Percentiles rank a stretch among this genome's conserved stretches.
Evolutionary conservation across 2,329 filamentous ascomycete species (phyloP).

Genomic region (Trichoderma atrobrunneum): DNA sequence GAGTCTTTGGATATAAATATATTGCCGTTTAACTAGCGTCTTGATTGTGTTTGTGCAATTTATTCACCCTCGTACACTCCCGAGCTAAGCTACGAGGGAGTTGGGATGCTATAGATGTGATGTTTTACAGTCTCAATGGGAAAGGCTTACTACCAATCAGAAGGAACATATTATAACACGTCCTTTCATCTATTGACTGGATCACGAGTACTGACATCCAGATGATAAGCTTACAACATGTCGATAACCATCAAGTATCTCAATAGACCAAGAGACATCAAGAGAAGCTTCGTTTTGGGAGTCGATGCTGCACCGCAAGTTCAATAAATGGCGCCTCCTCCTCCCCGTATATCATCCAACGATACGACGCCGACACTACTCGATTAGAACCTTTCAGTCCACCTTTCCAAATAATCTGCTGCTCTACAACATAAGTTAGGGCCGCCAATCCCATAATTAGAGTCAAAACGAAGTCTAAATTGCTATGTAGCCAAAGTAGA

Average conservation of each 20-base stretch:
- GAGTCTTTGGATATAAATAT: not conserved
- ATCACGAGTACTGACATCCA: not conserved
- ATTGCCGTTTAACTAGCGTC: not conserved
- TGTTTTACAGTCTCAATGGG: not conserved
- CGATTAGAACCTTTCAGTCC: not conserved
- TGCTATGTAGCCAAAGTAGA: not conserved
- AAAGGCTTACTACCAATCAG: not conserved
- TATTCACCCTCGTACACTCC: not conserved
- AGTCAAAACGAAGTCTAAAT: not conserved
- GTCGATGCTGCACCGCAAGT: not conserved
- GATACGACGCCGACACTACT: not conserved
- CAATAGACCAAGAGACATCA: not conserved
- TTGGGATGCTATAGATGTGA: not conserved
- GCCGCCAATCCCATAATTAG: not conserved
- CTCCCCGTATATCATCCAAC: not conserved
- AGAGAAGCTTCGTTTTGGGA: not conserved
- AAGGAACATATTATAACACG: not conserved
- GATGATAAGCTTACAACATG: not conserved
- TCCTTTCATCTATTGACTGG: not conserved
- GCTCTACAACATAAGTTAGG: not conserved
- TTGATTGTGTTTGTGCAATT: not conserved
- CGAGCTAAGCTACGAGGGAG: not conserved
- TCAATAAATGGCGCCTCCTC: not conserved
- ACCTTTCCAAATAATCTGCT: not conserved
- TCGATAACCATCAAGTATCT: not conserved